These are phyloP conservation scores for Myxozyma nipponensis DNA, from an alignment of 805 yeast genomes.

Conservation along the genomic window DNA sequence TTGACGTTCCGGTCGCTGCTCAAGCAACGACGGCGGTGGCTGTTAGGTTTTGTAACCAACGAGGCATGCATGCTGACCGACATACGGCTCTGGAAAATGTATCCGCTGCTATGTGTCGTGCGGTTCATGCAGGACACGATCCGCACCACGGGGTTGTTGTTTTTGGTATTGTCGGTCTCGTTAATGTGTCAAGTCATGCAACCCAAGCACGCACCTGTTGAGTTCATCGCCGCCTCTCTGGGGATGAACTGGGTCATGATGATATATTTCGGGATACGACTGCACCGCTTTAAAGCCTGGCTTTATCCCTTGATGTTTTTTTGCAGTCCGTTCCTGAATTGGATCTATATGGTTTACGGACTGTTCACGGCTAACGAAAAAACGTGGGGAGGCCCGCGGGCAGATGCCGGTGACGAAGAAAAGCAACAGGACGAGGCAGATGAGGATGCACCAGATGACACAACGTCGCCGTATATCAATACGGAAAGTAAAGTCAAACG, in stretches of 20 bases:
- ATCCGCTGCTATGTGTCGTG: constrained; percentile 22
- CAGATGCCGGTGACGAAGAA: constrained; percentile 15
- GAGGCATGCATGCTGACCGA: constrained; percentile 27
- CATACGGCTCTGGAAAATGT: constrained; percentile 23
- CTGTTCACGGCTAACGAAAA: constrained; percentile 24
- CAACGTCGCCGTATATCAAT: too few species aligned
- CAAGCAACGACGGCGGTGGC: constrained; percentile 27
- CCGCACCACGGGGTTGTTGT: constrained; percentile 21
- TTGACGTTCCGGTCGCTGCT: constrained; percentile 12
- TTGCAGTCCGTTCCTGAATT: constrained; percentile 20
- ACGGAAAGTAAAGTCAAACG: not conserved
- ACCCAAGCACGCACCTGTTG: constrained; percentile 11
- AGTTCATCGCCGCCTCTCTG: constrained; percentile 12
- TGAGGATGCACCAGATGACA: constrained; percentile 1
- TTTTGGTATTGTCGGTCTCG: constrained; percentile 12
- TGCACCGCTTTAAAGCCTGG: constrained; percentile 20
- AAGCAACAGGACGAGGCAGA: constrained; percentile 1
- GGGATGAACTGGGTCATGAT: constrained; percentile 22
- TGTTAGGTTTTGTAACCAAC: constrained; percentile 23
- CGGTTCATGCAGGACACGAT: constrained; percentile 27
- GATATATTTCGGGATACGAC: constrained; percentile 15
- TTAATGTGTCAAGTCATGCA: constrained; percentile 2
- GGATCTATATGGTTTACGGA: constrained; percentile 24
- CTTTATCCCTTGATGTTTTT: constrained; percentile 23
- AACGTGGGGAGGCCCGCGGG: constrained; percentile 28